A percentile compares a stretch with the other conserved stretches of the same genome.
Evolutionary conservation across 371 early-diverging fungal genomes (phyloP).

Genomic region (Neoconidiobolus thromboides): DNA sequence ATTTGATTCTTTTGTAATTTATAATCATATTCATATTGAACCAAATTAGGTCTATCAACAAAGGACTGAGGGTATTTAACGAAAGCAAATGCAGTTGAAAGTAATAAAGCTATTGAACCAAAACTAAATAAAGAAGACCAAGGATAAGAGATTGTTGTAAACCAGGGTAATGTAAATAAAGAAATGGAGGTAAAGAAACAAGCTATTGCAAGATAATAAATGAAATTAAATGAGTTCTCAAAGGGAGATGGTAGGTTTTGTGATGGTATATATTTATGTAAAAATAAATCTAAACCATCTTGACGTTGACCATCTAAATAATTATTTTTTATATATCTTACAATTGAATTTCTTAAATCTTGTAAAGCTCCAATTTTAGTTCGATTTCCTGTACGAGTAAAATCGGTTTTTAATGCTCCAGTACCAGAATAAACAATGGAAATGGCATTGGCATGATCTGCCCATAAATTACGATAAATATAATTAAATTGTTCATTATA

Average conservation of each 20-base stretch:
- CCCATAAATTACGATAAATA: slow-evolving; percentile 49
- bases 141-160: not conserved
- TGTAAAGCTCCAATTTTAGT: slow-evolving; percentile 62
- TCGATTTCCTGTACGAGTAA: slow-evolving; percentile 79
- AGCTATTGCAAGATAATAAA: not conserved
- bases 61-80: not conserved
- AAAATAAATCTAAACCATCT: not conserved
- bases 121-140: not conserved
- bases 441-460: slow-evolving; percentile 96
- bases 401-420: slow-evolving; percentile 94
- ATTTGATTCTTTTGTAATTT: too few species aligned
- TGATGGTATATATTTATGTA: not conserved
- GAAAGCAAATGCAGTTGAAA: not conserved
- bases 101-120: not conserved
- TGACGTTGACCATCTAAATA: slow-evolving; percentile 83
- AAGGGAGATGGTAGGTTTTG: slow-evolving; percentile 1
- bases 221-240: too few species aligned
- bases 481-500: not conserved
- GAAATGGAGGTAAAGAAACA: not conserved
- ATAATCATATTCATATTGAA: not conserved
- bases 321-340: slow-evolving; percentile 83
- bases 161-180: not conserved
- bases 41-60: not conserved
- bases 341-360: slow-evolving; percentile 63
- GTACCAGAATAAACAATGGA: slow-evolving; percentile 95